Conservation (phyloP, 1,284 basidiomycete species). For the Tremellales sp. region DNA sequence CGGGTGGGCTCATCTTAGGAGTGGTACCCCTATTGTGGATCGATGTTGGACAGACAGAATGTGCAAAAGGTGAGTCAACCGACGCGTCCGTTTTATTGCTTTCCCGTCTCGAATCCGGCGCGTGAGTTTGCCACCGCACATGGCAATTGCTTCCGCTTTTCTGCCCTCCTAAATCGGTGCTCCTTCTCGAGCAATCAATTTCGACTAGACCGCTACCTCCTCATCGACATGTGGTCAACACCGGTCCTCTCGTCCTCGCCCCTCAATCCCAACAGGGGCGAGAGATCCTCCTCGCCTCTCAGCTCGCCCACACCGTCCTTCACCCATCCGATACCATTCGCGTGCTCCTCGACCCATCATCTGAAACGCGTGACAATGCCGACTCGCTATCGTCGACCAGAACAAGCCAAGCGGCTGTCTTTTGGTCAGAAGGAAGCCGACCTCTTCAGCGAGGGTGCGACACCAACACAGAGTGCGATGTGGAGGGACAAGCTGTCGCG, state of each 20-base stretch:
- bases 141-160: no score
- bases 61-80: not conserved
- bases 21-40: conserved; percentile 2
- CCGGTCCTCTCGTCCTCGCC: conserved; percentile 26
- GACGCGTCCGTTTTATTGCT: not conserved
- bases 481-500: conserved; percentile 36
- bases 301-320: conserved; percentile 21
- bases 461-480: conserved; percentile 36
- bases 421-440: conserved; percentile 15
- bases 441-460: conserved; percentile 32
- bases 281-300: conserved; percentile 22
- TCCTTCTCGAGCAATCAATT: no score
- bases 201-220: not conserved
- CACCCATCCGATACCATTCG: conserved; percentile 6
- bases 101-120: not conserved
- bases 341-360: conserved; percentile 8
- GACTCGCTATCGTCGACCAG: conserved; percentile 16
- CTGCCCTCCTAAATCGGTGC: no score
- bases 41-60: not conserved
- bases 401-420: not conserved
- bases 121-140: conserved; percentile 1
- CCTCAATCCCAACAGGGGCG: conserved; percentile 25
- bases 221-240: not conserved
- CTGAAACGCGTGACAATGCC: conserved; percentile 9
- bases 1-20: conserved; percentile 11